These are phyloP conservation scores for Ceratocystis lukuohia DNA, from an alignment of 2,329 filamentous ascomycete genomes.

Conservation along the genomic window DNA sequence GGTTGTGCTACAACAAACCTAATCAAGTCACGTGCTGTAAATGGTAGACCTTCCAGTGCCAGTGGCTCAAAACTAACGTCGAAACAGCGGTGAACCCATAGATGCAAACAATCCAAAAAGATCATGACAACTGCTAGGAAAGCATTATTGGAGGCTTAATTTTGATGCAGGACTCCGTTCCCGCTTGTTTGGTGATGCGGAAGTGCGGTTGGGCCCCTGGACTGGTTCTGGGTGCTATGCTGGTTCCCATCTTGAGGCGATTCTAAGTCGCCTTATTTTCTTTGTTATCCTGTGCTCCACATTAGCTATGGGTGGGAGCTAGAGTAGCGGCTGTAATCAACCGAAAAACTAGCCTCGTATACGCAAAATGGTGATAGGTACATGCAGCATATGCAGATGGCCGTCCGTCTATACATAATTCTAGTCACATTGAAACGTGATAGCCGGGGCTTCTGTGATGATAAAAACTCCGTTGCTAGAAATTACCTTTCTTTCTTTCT, in stretches of 20 bases:
- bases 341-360: not conserved
- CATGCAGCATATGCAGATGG: not conserved
- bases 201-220: not conserved
- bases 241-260: too few relatives aligned
- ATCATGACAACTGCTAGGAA: not conserved
- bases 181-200: not conserved
- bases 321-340: not conserved
- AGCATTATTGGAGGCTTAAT: not conserved
- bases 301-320: not conserved
- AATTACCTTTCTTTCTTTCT: not conserved
- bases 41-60: not conserved
- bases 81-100: not conserved
- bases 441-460: not conserved
- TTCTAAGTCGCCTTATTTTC: too few relatives aligned
- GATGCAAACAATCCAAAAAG: not conserved
- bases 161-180: not conserved
- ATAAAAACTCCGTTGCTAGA: not conserved
- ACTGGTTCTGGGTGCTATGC: not conserved
- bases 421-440: not conserved
- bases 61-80: not conserved
- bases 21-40: not conserved
- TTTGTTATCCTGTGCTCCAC: not conserved
- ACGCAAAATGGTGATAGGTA: not conserved
- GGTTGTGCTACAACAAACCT: not conserved
- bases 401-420: not conserved